phyloP scores from a whole-genome alignment of 2,329 filamentous ascomycete genomes.

The Rosellinia necatrix region DNA sequence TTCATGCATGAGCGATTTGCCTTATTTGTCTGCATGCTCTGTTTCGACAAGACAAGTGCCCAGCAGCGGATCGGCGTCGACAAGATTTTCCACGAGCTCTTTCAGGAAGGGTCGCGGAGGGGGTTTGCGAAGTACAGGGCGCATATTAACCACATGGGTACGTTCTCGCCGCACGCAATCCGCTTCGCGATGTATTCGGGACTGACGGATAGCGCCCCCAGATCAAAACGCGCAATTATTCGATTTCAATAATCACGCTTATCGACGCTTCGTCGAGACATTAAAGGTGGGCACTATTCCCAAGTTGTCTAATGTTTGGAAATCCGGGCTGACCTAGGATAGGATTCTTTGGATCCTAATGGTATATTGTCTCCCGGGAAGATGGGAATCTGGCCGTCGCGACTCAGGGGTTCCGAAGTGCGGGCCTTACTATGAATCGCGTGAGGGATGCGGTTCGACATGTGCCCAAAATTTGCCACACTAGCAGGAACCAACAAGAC shows the following conservation, averaged over 20 bases:
- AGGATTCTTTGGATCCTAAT: conserved; percentile 46
- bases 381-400: conserved; percentile 45
- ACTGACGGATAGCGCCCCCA: conserved; percentile 21
- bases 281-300: conserved; percentile 42
- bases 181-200: neutral
- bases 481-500: too few relatives aligned
- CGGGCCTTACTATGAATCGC: neutral
- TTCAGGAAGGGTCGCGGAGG: conserved; percentile 41
- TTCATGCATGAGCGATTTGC: conserved; percentile 54
- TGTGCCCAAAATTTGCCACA: too few relatives aligned
- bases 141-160: conserved; percentile 48
- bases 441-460: too few relatives aligned
- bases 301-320: neutral
- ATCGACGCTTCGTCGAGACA: conserved; percentile 45
- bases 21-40: conserved; percentile 54
- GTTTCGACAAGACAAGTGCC: conserved; percentile 50
- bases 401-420: conserved; percentile 21
- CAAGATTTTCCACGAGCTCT: conserved; percentile 41
- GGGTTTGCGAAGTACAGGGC: conserved; percentile 47
- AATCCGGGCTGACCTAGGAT: neutral
- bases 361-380: conserved; percentile 46
- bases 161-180: conserved; percentile 21
- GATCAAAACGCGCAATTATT: conserved; percentile 45
- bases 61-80: conserved; percentile 45
- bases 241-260: conserved; percentile 46